Conservation (phyloP, 306 rosid genomes). For the Arachis hypogaea region DNA sequence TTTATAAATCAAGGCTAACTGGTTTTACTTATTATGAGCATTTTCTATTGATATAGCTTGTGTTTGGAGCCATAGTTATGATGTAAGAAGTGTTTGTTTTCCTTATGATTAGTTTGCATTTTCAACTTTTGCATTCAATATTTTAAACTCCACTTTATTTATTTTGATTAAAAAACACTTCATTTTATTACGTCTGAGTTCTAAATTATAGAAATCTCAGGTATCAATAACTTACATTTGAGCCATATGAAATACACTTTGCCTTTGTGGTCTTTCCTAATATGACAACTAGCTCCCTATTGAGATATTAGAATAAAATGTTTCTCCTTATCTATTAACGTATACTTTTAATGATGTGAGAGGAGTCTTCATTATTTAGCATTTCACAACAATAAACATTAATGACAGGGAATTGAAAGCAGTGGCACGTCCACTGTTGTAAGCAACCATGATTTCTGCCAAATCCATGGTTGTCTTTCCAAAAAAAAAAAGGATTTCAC, state of each 20-base stretch:
- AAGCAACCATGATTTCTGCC: too few species aligned
- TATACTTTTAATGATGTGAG: not conserved
- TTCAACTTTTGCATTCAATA: conserved; percentile 22
- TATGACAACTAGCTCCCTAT: not conserved
- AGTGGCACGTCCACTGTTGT: too few species aligned
- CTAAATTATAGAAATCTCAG: not conserved
- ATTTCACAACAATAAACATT: too few species aligned
- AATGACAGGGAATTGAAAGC: too few species aligned
- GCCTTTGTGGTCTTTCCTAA: not conserved
- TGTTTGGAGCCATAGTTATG: conserved; percentile 30
- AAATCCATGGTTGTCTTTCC: too few species aligned
- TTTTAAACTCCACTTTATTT: not conserved
- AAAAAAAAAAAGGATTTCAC: too few species aligned
- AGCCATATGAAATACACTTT: conserved; percentile 15
- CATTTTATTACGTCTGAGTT: conserved; percentile 9
- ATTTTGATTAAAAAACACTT: too few species aligned
- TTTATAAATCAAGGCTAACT: conserved; percentile 12
- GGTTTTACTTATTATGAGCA: conserved; percentile 1
- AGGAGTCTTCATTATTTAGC: not conserved
- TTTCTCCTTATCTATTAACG: not conserved
- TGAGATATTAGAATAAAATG: conserved; percentile 22
- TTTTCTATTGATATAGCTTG: conserved; percentile 11
- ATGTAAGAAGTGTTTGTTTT: conserved; percentile 17
- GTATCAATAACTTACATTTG: conserved; percentile 6
- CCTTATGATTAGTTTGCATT: conserved; percentile 11